Evolutionary conservation across 805 yeast genomes (phyloP).

Genomic region (Yarrowia osloensis): DNA sequence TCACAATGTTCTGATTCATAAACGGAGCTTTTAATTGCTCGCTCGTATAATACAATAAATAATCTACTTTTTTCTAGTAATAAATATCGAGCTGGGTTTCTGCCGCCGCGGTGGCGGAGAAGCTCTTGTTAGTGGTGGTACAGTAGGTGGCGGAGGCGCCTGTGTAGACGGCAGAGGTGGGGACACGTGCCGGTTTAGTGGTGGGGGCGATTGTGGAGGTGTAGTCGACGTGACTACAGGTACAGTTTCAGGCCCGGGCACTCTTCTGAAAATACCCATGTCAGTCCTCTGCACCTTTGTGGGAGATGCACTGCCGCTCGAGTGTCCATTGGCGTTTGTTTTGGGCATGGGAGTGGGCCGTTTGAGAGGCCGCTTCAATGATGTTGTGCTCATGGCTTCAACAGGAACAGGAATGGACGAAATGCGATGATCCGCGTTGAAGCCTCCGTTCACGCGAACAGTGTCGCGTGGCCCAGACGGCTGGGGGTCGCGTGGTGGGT

Average conservation of each 20-base stretch:
- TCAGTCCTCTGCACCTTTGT: not conserved
- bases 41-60: constrained; percentile 3
- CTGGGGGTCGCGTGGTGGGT: not conserved
- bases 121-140: not conserved
- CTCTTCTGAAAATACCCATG: not conserved
- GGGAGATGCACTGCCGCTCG: not conserved
- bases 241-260: not conserved
- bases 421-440: not conserved
- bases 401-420: constrained; percentile 1
- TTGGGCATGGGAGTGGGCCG: constrained; percentile 22
- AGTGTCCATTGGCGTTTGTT: not conserved
- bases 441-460: not conserved
- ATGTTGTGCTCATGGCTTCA: not conserved
- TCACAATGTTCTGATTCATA: too few relatives aligned
- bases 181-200: not conserved
- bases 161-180: not conserved
- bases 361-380: not conserved
- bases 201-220: constrained; percentile 18
- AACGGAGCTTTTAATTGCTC: too few relatives aligned
- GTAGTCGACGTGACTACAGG: not conserved
- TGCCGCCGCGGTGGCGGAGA: constrained; percentile 2
- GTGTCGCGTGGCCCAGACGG: not conserved
- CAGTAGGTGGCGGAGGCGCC: not conserved
- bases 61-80: constrained; percentile 23
- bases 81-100: constrained; percentile 25